phyloP scores from a whole-genome alignment of 2,329 filamentous ascomycete species.

The Epichloe festucae region DNA sequence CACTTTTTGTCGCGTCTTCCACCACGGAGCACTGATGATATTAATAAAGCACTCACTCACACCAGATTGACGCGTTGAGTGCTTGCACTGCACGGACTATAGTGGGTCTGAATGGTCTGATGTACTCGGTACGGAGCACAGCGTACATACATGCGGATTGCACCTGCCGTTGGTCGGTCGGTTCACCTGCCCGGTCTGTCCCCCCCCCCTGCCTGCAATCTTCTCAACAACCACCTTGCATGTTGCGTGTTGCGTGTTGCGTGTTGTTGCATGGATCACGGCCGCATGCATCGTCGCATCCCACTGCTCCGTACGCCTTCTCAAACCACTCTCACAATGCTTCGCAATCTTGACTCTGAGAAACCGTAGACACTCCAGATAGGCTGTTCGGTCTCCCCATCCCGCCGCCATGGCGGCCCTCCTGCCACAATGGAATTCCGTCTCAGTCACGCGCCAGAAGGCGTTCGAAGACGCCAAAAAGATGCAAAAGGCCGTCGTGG shows the following conservation, averaged over 20 bases:
- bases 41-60: no score
- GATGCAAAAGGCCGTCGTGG: slow-evolving; percentile 52
- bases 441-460: slow-evolving; percentile 39
- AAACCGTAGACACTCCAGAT: neutral
- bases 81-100: no score
- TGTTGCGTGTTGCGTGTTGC: neutral
- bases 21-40: no score
- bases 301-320: neutral
- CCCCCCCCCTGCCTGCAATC: no score
- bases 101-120: no score
- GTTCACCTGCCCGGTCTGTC: no score
- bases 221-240: no score
- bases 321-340: neutral
- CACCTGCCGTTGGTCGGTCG: no score
- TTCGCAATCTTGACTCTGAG: neutral
- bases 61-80: no score
- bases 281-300: neutral
- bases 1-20: no score
- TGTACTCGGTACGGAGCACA: no score
- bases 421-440: slow-evolving; percentile 27
- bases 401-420: slow-evolving; percentile 27
- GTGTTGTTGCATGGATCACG: neutral
- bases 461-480: slow-evolving; percentile 57
- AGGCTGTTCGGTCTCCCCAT: neutral
- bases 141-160: no score